Evolutionary conservation across 1,284 basidiomycete species (phyloP), one percentile per base, ranked within the genome.

Genomic region (Ganoderma leucocontextum): DNA sequence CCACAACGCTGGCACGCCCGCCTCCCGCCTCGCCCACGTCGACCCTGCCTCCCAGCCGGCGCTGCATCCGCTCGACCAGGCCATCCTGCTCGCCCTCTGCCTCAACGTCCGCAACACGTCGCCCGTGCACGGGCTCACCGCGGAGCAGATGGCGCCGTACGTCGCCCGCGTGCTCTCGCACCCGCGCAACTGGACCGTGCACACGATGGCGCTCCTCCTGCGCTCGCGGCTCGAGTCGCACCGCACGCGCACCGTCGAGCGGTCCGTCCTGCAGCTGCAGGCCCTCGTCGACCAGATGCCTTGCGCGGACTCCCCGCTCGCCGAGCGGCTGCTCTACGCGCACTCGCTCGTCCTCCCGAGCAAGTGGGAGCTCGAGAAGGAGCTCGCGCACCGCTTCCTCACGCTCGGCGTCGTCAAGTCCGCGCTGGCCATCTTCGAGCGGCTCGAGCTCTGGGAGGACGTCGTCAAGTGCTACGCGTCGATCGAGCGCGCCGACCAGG

Each of bases 401-500:
- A 86, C 88, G 22, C 83, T 98, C 63, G 97, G 97, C 25, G 95
- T 97, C 66, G 85, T 93, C 67, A 91, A 91, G 74, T 95, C 93
- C 3, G 95, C 96, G 0, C 82, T 98, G 62, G 95, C 94, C 78
- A 96, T 98, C 67, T 98, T 96, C 78, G 93, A 95, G 79, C 87
- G 94, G 57, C 83, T 97, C 67, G 95, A 98, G 82, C 96, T 98
- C 95, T 98, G 96, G 96, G 96, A 97, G 81, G 94, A 98, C 72
- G 96, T 93, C 9, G 95, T 95, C 35, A 86, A 87, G 70, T 98
- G 96, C 79, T 93, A 92, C 83, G 89, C 91, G 70, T 84, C 89
- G 35, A 86, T 97, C 80, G 96, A 97, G 73, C 84, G 88, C 67
- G 87, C 87, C 13, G 93, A 93, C 66, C 90, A 89, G 76, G 97